Evolutionary conservation across 2,329 filamentous ascomycete genomes (phyloP), one percentile per base, ranked within the genome.

Genomic region (Cytospora schulzeri): DNA sequence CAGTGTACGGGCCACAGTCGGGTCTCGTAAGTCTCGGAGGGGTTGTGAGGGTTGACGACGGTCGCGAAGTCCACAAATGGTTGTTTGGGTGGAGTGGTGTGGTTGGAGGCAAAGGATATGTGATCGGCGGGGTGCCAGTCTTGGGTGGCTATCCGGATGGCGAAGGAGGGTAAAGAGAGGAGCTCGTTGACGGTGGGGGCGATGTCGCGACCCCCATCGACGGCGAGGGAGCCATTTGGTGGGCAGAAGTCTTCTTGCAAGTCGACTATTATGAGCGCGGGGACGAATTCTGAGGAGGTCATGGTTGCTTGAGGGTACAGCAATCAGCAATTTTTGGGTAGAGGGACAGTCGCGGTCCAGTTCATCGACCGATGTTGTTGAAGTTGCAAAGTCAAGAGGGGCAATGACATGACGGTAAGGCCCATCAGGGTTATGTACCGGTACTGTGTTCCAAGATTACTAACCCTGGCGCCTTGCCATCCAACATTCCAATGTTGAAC

Each of bases 201-300:
- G 66, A 96, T 88, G 68, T 85, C 79, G 68, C 92, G 89, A 69
- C 89, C 95, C 57, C 83, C 79, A 62, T 85, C 74, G n/a, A 98
- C 92, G 35, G 92, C 89, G 58, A 99, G 88, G n/a, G 91, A 83
- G 68, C 94, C 95, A 68, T 89, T 85, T 15, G 93, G 93, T 65
- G 91, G 91, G 76, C 92, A 96, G 76, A 97, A 98, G 79, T 98
- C 94, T 76, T 97, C 90, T 77, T 98, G 95, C 73, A 96, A 83
- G 76, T 97, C 93, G 60, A 97, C 89, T 14, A 97, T 84, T 56
- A 97, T 77, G 28, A 87, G 77, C 2, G 84, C 84, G 4, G 85
- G 81, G 57, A 73, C 78, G 66, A 83, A 84, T 5, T 14, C 9
- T 52, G 54, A 24, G 1, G 62, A 58, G 22, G 61, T 9, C 65